Percentiles rank a stretch among this genome's conserved stretches.
Evolutionary conservation across 2,329 filamentous ascomycete genomes (phyloP).

Genomic region (Fusarium nematophilum): DNA sequence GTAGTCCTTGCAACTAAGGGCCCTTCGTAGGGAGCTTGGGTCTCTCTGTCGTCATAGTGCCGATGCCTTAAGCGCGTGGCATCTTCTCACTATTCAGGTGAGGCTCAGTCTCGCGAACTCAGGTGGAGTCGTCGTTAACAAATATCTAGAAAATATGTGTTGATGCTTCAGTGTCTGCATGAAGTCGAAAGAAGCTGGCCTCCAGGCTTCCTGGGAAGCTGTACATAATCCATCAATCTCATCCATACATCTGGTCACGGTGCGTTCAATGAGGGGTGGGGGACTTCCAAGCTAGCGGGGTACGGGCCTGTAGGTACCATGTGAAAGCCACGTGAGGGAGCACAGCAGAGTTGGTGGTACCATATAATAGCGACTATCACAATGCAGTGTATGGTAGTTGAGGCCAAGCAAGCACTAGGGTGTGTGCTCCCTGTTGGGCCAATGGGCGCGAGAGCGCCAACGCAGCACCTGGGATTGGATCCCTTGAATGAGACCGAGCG

Average conservation of each 20-base stretch:
- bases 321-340: slow-evolving; percentile 19
- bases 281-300: slow-evolving; percentile 7
- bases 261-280: not conserved
- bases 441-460: slow-evolving; percentile 27
- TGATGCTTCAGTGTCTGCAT: not conserved
- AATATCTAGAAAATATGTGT: too few species aligned
- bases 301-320: slow-evolving; percentile 6
- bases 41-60: slow-evolving; percentile 2
- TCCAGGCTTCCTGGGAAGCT: too few species aligned
- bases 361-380: slow-evolving; percentile 10
- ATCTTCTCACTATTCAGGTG: not conserved
- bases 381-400: not conserved
- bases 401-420: slow-evolving; percentile 1
- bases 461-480: slow-evolving; percentile 30
- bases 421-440: slow-evolving; percentile 19
- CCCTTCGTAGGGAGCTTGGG: slow-evolving; percentile 1
- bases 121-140: too few species aligned
- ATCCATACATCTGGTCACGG: too few species aligned
- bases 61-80: not conserved
- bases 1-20: not conserved
- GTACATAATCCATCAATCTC: too few species aligned
- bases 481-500: slow-evolving; percentile 8
- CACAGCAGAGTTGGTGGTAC: slow-evolving; percentile 2
- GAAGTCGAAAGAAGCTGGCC: not conserved
- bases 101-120: not conserved